Evolutionary conservation across 257 asterid genomes (phyloP).

Genomic region (Coffea eugenioides): DNA sequence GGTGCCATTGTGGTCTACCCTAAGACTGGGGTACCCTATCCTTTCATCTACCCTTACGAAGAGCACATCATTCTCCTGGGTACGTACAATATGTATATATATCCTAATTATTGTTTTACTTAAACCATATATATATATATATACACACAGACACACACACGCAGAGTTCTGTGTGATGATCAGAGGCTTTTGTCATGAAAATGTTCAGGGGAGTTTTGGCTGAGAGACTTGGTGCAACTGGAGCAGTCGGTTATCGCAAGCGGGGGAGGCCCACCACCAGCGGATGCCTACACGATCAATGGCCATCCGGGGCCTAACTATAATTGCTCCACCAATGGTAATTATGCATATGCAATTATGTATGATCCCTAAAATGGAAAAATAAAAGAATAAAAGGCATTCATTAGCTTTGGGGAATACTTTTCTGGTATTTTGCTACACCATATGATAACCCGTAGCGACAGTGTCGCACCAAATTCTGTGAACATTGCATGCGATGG

Average conservation of each 20-base stretch:
- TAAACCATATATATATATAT: too few relatives aligned
- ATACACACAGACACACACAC: too few relatives aligned
- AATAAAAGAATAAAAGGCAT: too few relatives aligned
- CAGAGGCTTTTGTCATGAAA: too few relatives aligned
- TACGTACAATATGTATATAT: background rate
- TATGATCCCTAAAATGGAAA: background rate
- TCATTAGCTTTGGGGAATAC: too few relatives aligned
- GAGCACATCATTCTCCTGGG: constrained; percentile 57
- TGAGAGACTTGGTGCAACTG: constrained; percentile 39
- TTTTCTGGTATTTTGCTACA: too few relatives aligned
- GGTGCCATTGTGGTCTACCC: constrained; percentile 66
- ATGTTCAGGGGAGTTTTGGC: constrained; percentile 57
- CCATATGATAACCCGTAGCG: too few relatives aligned
- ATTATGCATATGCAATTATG: background rate
- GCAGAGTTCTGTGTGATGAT: too few relatives aligned
- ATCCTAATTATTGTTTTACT: too few relatives aligned
- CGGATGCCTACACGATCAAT: constrained; percentile 63
- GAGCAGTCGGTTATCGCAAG: constrained; percentile 46
- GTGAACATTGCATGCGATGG: too few relatives aligned
- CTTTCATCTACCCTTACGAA: constrained; percentile 49
- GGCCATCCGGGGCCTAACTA: constrained; percentile 76
- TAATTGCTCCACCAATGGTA: constrained; percentile 61
- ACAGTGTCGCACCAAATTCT: too few relatives aligned
- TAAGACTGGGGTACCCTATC: constrained; percentile 51
- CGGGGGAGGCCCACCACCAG: constrained; percentile 52